phyloP scores from a whole-genome alignment of 202 grass and related monocot species.

The Cymbopogon flexuosus region DNA sequence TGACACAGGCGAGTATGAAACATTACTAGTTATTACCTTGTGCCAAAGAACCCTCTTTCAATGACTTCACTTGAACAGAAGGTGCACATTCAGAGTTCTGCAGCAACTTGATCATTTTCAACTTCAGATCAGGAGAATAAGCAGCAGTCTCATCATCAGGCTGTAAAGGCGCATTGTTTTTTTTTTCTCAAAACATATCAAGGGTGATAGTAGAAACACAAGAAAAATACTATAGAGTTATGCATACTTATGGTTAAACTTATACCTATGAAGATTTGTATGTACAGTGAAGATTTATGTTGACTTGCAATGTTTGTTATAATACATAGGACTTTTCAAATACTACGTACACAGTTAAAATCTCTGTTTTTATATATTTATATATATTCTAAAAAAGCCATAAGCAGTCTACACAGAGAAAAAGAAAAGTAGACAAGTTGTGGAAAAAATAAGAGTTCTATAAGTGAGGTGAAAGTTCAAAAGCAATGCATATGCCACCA shows the following conservation, averaged over 20 bases:
- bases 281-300: not conserved
- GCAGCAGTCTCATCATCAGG: conserved; percentile 80
- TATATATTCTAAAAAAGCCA: no score
- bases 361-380: not conserved
- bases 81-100: conserved; percentile 46
- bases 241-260: not conserved
- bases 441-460: not conserved
- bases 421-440: not conserved
- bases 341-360: not conserved
- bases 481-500: not conserved
- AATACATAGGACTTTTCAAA: not conserved
- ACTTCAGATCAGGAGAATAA: conserved; percentile 68
- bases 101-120: conserved; percentile 82
- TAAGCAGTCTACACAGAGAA: no score
- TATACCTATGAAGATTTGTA: not conserved
- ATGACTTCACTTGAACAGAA: conserved; percentile 42
- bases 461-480: not conserved
- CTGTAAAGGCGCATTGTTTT: conserved; percentile 33
- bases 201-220: conserved; percentile 22
- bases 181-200: not conserved
- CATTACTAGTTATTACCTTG: conserved; percentile 35
- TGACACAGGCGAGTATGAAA: not conserved
- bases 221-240: not conserved
- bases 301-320: not conserved
- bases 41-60: conserved; percentile 34